Conservation (phyloP, 768 basidiomycete species). For the Auricularia heimuer region DNA sequence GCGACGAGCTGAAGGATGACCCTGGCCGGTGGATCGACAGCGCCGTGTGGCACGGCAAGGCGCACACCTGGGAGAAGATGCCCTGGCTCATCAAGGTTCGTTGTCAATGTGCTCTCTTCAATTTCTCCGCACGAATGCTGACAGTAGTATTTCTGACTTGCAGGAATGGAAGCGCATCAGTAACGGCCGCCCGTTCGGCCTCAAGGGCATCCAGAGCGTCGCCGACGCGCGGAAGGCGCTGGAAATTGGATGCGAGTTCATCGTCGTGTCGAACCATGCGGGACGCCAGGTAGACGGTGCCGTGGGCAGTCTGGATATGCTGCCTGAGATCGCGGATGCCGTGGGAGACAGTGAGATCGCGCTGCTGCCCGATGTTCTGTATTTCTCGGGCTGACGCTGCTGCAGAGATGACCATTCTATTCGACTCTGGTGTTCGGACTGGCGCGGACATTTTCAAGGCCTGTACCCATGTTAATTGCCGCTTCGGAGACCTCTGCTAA, state of each 20-base stretch:
- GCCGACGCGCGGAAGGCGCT: slow-evolving; percentile 39
- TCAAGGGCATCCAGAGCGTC: slow-evolving; percentile 44
- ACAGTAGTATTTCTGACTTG: not conserved
- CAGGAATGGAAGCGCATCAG: slow-evolving; percentile 38
- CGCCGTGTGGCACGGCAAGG: slow-evolving; percentile 40
- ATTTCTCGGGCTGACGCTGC: not conserved
- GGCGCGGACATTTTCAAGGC: not conserved
- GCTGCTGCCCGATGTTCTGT: not conserved
- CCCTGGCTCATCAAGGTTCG: slow-evolving; percentile 36
- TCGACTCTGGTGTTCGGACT: slow-evolving; percentile 40
- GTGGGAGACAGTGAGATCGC: slow-evolving; percentile 35
- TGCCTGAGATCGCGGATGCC: slow-evolving; percentile 42
- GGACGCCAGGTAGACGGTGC: slow-evolving; percentile 50
- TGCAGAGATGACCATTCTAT: slow-evolving; percentile 40
- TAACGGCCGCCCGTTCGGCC: slow-evolving; percentile 37
- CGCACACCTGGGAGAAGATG: slow-evolving; percentile 43
- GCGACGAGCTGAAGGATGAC: slow-evolving; percentile 30
- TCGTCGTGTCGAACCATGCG: slow-evolving; percentile 49
- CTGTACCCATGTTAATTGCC: not conserved
- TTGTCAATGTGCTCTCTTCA: not conserved
- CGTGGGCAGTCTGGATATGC: slow-evolving; percentile 38
- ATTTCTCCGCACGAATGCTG: not conserved
- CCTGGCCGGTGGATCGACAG: slow-evolving; percentile 40
- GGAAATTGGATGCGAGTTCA: slow-evolving; percentile 39
- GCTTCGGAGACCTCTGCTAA: slow-evolving; percentile 15